Evolutionary conservation across 345 rosid genomes (phyloP), one percentile per base, ranked within the genome.

Genomic region (Lenwebbia sp.): DNA sequence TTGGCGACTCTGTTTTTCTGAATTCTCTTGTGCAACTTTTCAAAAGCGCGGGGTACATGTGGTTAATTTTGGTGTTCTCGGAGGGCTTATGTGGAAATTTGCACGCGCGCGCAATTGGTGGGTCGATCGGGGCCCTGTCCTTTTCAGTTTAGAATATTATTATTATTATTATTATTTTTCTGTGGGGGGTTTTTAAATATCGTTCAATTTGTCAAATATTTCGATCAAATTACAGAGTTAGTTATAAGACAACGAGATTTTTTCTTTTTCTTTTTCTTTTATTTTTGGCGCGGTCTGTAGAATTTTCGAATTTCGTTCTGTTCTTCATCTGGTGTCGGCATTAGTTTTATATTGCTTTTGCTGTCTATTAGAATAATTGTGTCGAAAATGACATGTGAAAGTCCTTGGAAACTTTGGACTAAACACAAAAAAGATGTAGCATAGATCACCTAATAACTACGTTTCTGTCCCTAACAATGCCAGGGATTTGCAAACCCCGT

Each of bases 31-130:
- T 4, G 25, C 13, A 3, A 17, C 44, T 2, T 65, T 33, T 37
- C 40, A 33, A 70, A 10, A 37, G 78, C 6, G 78, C 78, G 78
- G 78, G 78, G 78, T 40, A 70, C 47, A 19, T 28, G 44, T 70
- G 26, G 78, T 70, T 30, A 70, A 33, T 70, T 54, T 62, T 40
- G 78, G 47, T 37, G 78, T 70, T 37, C 47, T 2, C 0, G 78
- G 44, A 37, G 78, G 78, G 4, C 78, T 22, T 37, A 0, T 19
- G 5, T 70, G 78, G 78, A 70, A 70, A 70, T 70, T 70, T 44
- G 26, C 0, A 19, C 21, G 0, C 26, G 26, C 10, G 0, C 25
- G 44, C 25, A 0, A 0, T 17, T 54, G 56, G 21, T 19, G 56
- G 56, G 56, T 33, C 44, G 25, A 65, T 65, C 44, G 41, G 78